Evolutionary conservation across 1,284 basidiomycete genomes (phyloP).

Genomic region (Irpex sp.): DNA sequence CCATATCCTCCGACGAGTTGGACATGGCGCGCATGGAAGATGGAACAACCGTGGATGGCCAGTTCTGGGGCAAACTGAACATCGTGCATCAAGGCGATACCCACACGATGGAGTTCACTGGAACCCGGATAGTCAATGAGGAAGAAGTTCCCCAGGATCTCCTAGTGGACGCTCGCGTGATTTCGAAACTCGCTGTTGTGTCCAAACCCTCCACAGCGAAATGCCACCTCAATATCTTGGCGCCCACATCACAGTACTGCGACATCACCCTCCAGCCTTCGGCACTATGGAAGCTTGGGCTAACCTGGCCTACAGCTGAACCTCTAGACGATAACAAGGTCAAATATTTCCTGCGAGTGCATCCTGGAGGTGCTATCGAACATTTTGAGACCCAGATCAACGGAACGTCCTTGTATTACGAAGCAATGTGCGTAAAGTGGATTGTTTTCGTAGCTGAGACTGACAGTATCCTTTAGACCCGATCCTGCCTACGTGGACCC

Average conservation of each 20-base stretch:
- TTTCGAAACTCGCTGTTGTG: constrained; percentile 68
- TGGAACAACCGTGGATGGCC: constrained; percentile 74
- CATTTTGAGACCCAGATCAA: constrained; percentile 77
- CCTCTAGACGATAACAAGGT: constrained; percentile 60
- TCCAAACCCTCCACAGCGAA: constrained; percentile 69
- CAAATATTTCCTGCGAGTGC: constrained; percentile 75
- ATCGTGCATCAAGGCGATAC: constrained; percentile 73
- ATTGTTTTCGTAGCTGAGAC: constrained; percentile 11
- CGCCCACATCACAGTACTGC: constrained; percentile 69
- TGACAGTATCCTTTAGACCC: constrained; percentile 44
- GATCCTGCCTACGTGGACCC: constrained; percentile 71
- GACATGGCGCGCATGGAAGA: constrained; percentile 88
- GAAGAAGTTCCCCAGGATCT: constrained; percentile 62
- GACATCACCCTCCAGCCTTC: constrained; percentile 70
- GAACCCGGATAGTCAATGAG: constrained; percentile 60
- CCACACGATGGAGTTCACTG: constrained; percentile 76
- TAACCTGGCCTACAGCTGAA: constrained; percentile 75
- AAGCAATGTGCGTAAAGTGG: constrained; percentile 55
- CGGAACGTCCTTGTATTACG: constrained; percentile 74
- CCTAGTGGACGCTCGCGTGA: constrained; percentile 68
- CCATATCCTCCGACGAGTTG: constrained; percentile 67
- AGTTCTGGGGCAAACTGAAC: constrained; percentile 81
- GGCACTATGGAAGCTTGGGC: constrained; percentile 63
- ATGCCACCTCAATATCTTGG: constrained; percentile 68
- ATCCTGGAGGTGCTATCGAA: constrained; percentile 76